Evolutionary conservation across 1,284 basidiomycete genomes (phyloP).

Genomic region (Irpex sp.): DNA sequence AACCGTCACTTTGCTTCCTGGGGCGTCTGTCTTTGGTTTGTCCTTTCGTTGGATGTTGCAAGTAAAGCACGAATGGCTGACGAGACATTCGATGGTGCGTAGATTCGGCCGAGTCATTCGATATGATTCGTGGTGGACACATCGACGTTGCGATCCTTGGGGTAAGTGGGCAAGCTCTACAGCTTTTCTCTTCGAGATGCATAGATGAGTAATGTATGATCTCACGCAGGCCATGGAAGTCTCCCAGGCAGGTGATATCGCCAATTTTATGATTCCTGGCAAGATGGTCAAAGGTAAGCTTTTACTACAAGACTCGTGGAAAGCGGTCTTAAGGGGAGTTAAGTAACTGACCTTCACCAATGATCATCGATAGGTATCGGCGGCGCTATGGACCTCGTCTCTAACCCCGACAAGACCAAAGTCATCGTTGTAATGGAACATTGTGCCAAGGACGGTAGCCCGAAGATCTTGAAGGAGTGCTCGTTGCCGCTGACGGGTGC

Average conservation of each 20-base stretch:
- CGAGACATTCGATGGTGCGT: constrained; percentile 4
- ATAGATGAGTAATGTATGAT: background rate
- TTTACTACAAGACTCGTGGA: background rate
- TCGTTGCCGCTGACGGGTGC: constrained; percentile 87
- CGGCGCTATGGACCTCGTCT: constrained; percentile 96
- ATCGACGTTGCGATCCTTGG: constrained; percentile 90
- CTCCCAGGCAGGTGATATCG: constrained; percentile 88
- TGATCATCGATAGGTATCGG: constrained; percentile 66
- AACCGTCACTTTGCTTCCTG: constrained; percentile 89
- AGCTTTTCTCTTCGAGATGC: background rate
- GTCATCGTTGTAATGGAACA: constrained; percentile 91
- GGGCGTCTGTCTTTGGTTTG: constrained; percentile 86
- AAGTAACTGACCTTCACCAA: background rate
- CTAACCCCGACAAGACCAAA: constrained; percentile 90
- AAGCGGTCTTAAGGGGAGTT: background rate
- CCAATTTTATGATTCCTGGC: constrained; percentile 97
- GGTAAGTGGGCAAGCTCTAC: constrained; percentile 27
- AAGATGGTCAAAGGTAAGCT: constrained; percentile 80
- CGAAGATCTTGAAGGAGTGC: constrained; percentile 86
- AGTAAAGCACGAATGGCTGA: constrained; percentile 1
- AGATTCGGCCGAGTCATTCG: constrained; percentile 90
- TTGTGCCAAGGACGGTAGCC: constrained; percentile 85
- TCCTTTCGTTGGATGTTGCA: background rate
- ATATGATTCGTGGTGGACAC: constrained; percentile 96
- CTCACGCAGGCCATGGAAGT: constrained; percentile 85